Base-by-base conservation (phyloP, 208 protist genomes). In the Lotmaria passim region DNA sequence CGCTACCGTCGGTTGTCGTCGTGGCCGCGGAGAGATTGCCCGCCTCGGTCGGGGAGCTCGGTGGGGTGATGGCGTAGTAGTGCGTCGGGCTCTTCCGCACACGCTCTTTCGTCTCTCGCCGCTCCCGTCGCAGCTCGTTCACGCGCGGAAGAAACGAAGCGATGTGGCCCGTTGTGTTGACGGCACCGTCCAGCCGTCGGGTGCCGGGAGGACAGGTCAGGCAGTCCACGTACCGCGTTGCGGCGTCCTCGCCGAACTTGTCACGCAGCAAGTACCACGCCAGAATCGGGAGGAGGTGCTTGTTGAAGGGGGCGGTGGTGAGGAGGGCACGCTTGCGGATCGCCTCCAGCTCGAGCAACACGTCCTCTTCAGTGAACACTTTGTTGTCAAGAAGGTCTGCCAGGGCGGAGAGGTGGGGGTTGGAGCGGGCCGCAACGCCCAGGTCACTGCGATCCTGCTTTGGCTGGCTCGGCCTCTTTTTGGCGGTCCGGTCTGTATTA, bases 261-360 rank as follows among this genome's bases (percentile, higher is more conserved):
- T 79, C 73, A 12, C 65, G 59, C 52, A 85, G 66, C 2, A 85
- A 48, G 39, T 85, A 85, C 61, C 62, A 81, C 28, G 79, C 79
- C 23, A 85, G 66, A 47, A 81, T 85, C 52, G 79, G 79, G 1
- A 85, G 65, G 1, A 85, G 60, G 46, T 73, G 70, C 55, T 39
- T 47, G 53, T 81, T 80, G 79, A 85, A 85, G 6, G 79, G 79
- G n/a, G 74, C 73, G 4, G 79, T 75, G 46, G 79, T 81, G 53
- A 60, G 68, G 10, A 85, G 64, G 14, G 75, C 48, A 24, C 79
- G 79, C 56, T 85, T 74, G 34, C 79, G 79, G n/a, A 81, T 75
- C n/a, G 79, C 79, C 61, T 85, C 79, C 46, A 85, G 43, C 56
- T 85, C 79, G 1, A 85, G 67, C 24, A 85, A 55, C 12, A 85